A percentile compares a stretch with the other conserved stretches of the same genome.
phyloP scores from a whole-genome alignment of 305 asterid species.

The Petunia hybrid region DNA sequence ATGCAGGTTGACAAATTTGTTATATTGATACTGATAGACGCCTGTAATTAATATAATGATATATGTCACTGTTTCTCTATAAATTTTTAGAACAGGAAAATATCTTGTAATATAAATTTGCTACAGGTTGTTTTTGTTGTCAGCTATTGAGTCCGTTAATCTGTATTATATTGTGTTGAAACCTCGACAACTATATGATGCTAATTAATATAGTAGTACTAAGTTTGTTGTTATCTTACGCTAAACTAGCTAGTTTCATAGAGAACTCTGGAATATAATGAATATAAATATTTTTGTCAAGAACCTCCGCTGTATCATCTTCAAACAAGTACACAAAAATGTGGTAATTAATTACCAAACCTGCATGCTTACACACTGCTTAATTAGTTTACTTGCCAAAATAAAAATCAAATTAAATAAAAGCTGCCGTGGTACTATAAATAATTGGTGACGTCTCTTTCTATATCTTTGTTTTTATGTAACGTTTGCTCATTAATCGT shows the following conservation, averaged over 20 bases:
- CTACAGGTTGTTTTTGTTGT: conserved; percentile 18
- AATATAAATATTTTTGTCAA: background rate
- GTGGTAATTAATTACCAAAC: background rate
- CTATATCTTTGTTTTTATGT: background rate
- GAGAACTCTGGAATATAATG: background rate
- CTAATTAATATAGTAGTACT: background rate
- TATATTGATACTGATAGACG: conserved; percentile 14
- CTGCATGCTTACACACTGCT: background rate
- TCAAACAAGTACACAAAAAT: background rate
- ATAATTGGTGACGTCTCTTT: background rate
- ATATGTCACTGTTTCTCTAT: background rate
- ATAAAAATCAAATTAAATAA: background rate
- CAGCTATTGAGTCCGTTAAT: background rate
- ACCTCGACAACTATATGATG: background rate
- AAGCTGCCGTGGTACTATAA: background rate
- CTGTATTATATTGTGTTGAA: background rate
- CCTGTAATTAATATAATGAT: background rate
- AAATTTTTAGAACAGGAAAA: background rate
- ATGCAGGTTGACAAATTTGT: background rate
- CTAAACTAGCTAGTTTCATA: background rate
- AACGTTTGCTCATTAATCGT: background rate
- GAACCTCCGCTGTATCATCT: conserved; percentile 15
- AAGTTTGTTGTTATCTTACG: background rate
- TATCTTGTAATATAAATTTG: conserved; percentile 21
- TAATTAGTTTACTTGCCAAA: conserved; percentile 1